phyloP scores from a whole-genome alignment of 768 basidiomycete species.

The Collybia sp. region DNA sequence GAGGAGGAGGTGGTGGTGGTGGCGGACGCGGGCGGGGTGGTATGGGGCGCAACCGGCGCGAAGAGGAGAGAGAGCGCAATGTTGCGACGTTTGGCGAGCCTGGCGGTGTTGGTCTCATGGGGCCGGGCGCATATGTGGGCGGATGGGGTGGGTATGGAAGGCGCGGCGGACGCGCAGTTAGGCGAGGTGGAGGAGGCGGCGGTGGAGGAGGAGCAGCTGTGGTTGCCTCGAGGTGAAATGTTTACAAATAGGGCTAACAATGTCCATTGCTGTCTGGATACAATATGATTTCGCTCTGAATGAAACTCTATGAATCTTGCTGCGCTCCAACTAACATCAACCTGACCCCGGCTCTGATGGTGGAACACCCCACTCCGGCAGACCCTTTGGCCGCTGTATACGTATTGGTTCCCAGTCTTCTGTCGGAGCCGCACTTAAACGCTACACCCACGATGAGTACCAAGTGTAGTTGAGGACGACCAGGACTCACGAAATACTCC shows the following conservation, averaged over 20 bases:
- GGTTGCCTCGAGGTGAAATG: neutral
- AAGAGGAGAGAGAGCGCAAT: constrained; percentile 82
- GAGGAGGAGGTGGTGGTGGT: constrained; percentile 33
- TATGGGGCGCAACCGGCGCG: constrained; percentile 63
- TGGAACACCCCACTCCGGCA: constrained; percentile 93
- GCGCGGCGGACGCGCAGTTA: constrained; percentile 32
- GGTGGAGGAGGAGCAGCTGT: constrained; percentile 11
- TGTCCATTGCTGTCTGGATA: too few relatives aligned
- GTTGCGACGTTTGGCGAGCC: constrained; percentile 87
- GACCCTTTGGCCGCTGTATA: constrained; percentile 75
- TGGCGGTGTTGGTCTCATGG: constrained; percentile 72
- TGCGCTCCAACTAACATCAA: too few relatives aligned
- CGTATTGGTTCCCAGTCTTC: constrained; percentile 87
- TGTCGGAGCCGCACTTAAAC: constrained; percentile 55
- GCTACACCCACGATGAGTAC: constrained; percentile 31
- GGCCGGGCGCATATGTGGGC: constrained; percentile 74
- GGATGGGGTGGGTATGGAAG: constrained; percentile 72
- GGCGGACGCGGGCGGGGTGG: constrained; percentile 39
- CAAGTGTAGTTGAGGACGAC: neutral
- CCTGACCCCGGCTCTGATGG: constrained; percentile 47
- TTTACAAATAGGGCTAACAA: too few relatives aligned
- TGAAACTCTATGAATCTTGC: too few relatives aligned
- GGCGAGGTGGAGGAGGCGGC: constrained; percentile 26
- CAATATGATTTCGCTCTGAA: too few relatives aligned
- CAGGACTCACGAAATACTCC: constrained; percentile 85